These are phyloP conservation scores for Geranium rotundifolium DNA, from an alignment of 345 rosid species.

Conservation along the genomic window DNA sequence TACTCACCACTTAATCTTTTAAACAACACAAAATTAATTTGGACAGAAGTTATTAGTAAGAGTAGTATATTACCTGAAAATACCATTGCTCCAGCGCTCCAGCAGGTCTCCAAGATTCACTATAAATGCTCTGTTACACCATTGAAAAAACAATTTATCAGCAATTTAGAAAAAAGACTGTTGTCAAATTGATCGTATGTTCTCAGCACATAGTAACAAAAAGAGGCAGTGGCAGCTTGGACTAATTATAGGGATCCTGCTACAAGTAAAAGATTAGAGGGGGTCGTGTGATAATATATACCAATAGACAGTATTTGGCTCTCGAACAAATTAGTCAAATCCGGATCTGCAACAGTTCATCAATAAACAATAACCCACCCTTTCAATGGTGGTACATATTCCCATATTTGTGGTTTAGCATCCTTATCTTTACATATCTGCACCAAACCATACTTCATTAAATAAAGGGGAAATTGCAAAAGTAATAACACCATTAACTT, in stretches of 20 bases:
- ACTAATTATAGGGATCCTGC: not conserved
- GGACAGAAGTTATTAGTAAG: not conserved
- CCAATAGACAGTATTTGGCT: no score
- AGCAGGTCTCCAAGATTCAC: slow-evolving; percentile 91
- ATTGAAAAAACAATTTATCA: slow-evolving; percentile 4
- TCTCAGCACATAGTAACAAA: not conserved
- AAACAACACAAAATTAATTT: no score
- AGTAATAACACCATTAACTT: no score
- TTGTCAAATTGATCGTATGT: not conserved
- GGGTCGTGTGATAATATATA: not conserved
- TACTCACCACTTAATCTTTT: no score
- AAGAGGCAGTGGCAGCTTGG: not conserved
- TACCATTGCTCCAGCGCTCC: slow-evolving; percentile 92
- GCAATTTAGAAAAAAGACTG: not conserved
- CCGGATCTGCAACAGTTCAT: not conserved
- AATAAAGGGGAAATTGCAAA: not conserved
- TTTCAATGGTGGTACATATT: slow-evolving; percentile 61
- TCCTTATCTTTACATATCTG: slow-evolving; percentile 83
- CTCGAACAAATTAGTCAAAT: not conserved
- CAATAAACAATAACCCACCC: slow-evolving; percentile 33
- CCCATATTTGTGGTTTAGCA: slow-evolving; percentile 68
- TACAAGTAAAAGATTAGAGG: not conserved
- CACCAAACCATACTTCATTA: slow-evolving; percentile 1
- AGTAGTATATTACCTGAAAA: slow-evolving; percentile 50
- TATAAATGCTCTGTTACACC: slow-evolving; percentile 48